phyloP scores from a whole-genome alignment of 225 moss, liverwort and hornwort species.

The Marchantia paleacea region DNA sequence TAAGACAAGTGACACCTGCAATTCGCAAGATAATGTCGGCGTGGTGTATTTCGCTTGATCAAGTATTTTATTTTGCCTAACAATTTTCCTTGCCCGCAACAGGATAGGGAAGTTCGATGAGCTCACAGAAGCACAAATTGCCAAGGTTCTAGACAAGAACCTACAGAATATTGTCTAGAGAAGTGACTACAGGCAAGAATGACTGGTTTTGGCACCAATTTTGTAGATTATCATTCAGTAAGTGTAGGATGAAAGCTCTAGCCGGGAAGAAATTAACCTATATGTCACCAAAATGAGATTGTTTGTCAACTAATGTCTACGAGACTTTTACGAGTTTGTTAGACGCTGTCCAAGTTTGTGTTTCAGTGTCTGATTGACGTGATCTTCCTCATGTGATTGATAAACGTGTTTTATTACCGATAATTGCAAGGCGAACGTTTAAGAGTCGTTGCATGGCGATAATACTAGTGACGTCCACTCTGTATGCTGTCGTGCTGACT shows the following conservation, averaged over 20 bases:
- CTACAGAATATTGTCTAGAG: conserved; percentile 11
- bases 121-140: conserved; percentile 30
- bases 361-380: no score
- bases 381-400: no score
- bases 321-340: no score
- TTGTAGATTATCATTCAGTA: neutral
- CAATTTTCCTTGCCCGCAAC: neutral
- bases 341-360: no score
- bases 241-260: neutral
- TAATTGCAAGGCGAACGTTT: no score
- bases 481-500: no score
- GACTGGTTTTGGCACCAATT: neutral
- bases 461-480: no score
- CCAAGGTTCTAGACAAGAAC: conserved; percentile 30
- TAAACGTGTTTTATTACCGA: no score
- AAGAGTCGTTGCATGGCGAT: no score
- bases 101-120: conserved; percentile 40
- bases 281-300: no score
- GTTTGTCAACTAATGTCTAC: no score
- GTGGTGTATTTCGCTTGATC: neutral
- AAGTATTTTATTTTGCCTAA: neutral
- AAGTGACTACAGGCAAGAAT: neutral
- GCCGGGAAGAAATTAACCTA: neutral
- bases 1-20: no score
- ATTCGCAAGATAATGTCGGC: neutral